Percentiles rank a stretch among this genome's conserved stretches.
Evolutionary conservation across 257 asterid genomes (phyloP).

Genomic region (Galeopsis tetrahit): DNA sequence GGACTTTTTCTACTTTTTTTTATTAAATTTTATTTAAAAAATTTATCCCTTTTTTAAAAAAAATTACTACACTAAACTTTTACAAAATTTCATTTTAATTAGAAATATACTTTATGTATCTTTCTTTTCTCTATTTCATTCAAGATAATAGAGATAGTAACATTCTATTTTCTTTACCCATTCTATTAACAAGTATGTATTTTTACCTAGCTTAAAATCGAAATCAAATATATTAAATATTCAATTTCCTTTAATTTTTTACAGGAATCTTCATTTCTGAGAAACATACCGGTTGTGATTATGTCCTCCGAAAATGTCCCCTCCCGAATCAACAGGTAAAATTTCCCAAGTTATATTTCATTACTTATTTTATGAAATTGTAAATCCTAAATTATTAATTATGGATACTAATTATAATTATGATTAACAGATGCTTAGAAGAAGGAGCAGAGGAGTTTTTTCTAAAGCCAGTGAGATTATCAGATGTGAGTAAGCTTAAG

Average conservation of each 20-base stretch:
- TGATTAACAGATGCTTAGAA: slow-evolving; percentile 70
- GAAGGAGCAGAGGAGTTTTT: slow-evolving; percentile 96
- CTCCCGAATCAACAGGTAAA: slow-evolving; percentile 88
- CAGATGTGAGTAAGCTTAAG: slow-evolving; percentile 85
- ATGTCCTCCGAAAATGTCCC: slow-evolving; percentile 99
- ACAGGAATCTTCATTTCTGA: slow-evolving; percentile 87
- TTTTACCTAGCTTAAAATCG: slow-evolving; percentile 1
- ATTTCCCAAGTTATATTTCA: neutral
- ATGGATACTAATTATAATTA: neutral
- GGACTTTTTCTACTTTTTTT: slow-evolving; percentile 34
- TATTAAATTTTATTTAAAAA: too few species aligned
- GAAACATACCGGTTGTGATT: slow-evolving; percentile 91
- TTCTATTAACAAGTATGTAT: too few species aligned
- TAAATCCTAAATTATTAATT: neutral
- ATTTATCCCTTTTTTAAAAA: too few species aligned
- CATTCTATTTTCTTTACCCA: too few species aligned
- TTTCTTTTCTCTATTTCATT: too few species aligned
- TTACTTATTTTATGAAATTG: neutral
- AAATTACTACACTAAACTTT: too few species aligned
- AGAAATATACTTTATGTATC: too few species aligned
- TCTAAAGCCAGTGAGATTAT: slow-evolving; percentile 82
- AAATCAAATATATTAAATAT: neutral
- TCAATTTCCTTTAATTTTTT: slow-evolving; percentile 13
- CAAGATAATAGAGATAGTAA: too few species aligned
- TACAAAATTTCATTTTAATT: too few species aligned